A percentile compares a stretch with the other conserved stretches of the same genome.
phyloP scores from a whole-genome alignment of 352 stramenopile species.

The Phytophthora fragariae region DNA sequence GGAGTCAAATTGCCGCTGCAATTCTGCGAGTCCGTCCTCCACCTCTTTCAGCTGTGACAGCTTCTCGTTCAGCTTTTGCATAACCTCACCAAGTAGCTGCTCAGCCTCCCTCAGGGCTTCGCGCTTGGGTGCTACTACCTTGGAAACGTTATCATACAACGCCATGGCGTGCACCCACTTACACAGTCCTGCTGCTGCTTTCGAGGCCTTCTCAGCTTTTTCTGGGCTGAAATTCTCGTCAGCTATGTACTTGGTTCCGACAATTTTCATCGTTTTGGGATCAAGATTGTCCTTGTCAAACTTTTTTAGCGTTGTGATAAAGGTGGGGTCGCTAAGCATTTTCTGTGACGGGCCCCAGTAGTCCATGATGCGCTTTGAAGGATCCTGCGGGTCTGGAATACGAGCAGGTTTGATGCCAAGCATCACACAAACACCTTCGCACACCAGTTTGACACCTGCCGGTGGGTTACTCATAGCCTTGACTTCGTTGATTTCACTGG shows the following conservation, averaged over 20 bases:
- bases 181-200: slow-evolving; percentile 92
- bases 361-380: slow-evolving; percentile 95
- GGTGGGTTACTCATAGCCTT: slow-evolving; percentile 95
- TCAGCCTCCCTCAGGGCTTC: slow-evolving; percentile 89
- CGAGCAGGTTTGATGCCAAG: slow-evolving; percentile 92
- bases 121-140: slow-evolving; percentile 93
- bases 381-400: slow-evolving; percentile 92
- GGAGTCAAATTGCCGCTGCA: slow-evolving; percentile 90
- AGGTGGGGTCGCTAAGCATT: slow-evolving; percentile 92
- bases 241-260: slow-evolving; percentile 91
- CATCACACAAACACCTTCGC: slow-evolving; percentile 95
- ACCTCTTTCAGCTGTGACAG: slow-evolving; percentile 92
- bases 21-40: slow-evolving; percentile 87
- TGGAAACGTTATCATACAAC: slow-evolving; percentile 94
- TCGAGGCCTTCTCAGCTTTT: slow-evolving; percentile 93
- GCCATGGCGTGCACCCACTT: slow-evolving; percentile 96
- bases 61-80: slow-evolving; percentile 92
- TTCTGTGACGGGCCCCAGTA: slow-evolving; percentile 95
- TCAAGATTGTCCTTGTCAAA: slow-evolving; percentile 92
- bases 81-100: slow-evolving; percentile 85
- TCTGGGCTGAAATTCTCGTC: slow-evolving; percentile 93
- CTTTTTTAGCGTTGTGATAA: slow-evolving; percentile 93
- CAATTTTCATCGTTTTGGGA: slow-evolving; percentile 90
- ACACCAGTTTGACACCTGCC: slow-evolving; percentile 93
- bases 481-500: slow-evolving; percentile 93